Evolutionary conservation across 1,139 yeast species (phyloP), one percentile per base, ranked within the genome.

Genomic region (Geotrichum candidum): DNA sequence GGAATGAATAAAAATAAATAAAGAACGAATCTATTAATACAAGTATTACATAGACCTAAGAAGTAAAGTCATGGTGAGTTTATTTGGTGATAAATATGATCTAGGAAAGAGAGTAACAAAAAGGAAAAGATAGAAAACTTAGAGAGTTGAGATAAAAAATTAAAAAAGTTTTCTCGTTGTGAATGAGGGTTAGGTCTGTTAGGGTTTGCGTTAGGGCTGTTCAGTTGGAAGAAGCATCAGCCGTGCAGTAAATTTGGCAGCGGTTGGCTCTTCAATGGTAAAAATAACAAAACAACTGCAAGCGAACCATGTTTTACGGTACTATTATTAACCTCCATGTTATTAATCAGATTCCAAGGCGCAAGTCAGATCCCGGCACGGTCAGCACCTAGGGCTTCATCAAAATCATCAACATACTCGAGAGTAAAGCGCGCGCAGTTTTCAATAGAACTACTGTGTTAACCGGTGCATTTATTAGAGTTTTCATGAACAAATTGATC

Each of bases 391-490:
- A 85, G 72, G 23, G 68, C 70, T 7, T 63, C 69, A 41, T 58
- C 53, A 15, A 82, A 69, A n/a, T 80, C 82, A 65, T 84, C 88
- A 55, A 86, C 72, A 33, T 84, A 76, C 68, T 85, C 87, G 53
- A 86, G 75, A 13, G 79, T 67, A 67, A 86, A 80, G 63, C 87
- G 76, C 31, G 86, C 79, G 65, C 90, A 79, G 75, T 86, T 86
- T 70, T 85, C 90, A 65, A 86, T 77, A 11, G 83, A 76, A 3
- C 90, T 88, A 65, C 90, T 90, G 72, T 85, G 86, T 70, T 83
- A 77, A 69, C 86, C 90, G 13, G 86, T 83, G 71, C 91, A 80
- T 64, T 78, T 69, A 75, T 87, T 87, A 56, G 83, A 74, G 50
- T 72, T 67, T 54, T 76, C 77, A 63, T 80, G 79, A 45, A 85